Evolutionary conservation across 2,329 filamentous ascomycete species (phyloP).

Genomic region (Trichophaea hybrida): DNA sequence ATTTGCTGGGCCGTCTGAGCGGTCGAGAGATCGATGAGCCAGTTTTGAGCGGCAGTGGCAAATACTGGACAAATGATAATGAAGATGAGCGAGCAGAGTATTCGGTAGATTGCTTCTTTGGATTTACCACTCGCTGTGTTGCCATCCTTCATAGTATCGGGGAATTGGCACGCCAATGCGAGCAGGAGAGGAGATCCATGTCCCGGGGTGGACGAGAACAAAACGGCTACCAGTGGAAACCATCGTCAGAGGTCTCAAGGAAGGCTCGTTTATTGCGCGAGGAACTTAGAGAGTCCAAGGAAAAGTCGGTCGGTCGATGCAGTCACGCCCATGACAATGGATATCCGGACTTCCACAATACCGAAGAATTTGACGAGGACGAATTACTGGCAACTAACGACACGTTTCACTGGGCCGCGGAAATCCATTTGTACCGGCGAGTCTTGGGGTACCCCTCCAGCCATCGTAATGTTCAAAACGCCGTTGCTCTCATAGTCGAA

Average conservation of each 20-base stretch:
- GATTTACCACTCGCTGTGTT: slow-evolving; percentile 59
- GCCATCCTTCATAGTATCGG: slow-evolving; percentile 58
- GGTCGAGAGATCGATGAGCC: slow-evolving; percentile 44
- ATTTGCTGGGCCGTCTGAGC: slow-evolving; percentile 59
- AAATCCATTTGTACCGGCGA: slow-evolving; percentile 61
- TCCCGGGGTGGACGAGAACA: slow-evolving; percentile 28
- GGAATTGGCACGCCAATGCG: slow-evolving; percentile 54
- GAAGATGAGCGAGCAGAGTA: slow-evolving; percentile 39
- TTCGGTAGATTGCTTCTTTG: slow-evolving; percentile 66
- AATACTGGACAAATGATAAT: slow-evolving; percentile 41
- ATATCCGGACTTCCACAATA: slow-evolving; percentile 1
- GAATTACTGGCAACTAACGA: slow-evolving; percentile 61
- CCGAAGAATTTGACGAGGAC: slow-evolving; percentile 30
- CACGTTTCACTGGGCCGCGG: slow-evolving; percentile 64
- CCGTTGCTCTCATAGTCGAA: slow-evolving; percentile 48
- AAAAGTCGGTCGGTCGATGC: slow-evolving; percentile 29
- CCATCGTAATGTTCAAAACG: slow-evolving; percentile 47
- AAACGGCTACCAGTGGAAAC: slow-evolving; percentile 43
- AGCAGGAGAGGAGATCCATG: slow-evolving; percentile 39
- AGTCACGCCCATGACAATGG: slow-evolving; percentile 30
- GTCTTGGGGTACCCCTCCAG: slow-evolving; percentile 48
- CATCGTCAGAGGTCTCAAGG: slow-evolving; percentile 39
- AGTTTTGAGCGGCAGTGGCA: slow-evolving; percentile 33
- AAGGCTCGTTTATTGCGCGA: slow-evolving; percentile 46
- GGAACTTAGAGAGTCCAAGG: slow-evolving; percentile 46